Conservation (phyloP, 441 rosid species). For the Corymbia calophylla region DNA sequence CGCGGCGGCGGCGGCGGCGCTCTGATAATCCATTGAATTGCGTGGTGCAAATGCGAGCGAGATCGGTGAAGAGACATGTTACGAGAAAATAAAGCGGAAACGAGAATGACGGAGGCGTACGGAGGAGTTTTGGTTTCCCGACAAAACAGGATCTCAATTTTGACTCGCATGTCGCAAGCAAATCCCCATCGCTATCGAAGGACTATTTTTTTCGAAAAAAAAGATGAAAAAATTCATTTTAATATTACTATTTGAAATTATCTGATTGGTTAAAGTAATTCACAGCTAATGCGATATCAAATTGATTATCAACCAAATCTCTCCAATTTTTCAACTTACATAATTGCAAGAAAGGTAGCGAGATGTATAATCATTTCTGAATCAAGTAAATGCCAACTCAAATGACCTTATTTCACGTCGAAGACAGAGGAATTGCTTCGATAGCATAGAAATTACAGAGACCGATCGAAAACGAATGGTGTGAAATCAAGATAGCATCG, state of each 20-base stretch:
- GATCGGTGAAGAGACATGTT: neutral
- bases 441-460: fast-evolving
- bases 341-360: neutral
- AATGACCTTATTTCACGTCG: neutral
- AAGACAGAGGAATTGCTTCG: neutral
- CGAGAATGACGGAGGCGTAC: neutral
- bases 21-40: neutral
- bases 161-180: neutral
- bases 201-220: neutral
- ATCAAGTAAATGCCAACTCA: neutral
- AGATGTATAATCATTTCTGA: neutral
- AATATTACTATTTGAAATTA: neutral
- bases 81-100: neutral
- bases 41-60: neutral
- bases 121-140: neutral
- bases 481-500: neutral
- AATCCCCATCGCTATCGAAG: neutral
- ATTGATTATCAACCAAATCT: neutral
- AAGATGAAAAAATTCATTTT: neutral
- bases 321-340: neutral
- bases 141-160: neutral
- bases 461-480: neutral
- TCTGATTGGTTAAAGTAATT: neutral
- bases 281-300: neutral
- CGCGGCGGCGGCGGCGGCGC: neutral